Evolutionary conservation across 192 early-diverging fungal genomes (phyloP).

Genomic region (Spinellus fusiger): DNA sequence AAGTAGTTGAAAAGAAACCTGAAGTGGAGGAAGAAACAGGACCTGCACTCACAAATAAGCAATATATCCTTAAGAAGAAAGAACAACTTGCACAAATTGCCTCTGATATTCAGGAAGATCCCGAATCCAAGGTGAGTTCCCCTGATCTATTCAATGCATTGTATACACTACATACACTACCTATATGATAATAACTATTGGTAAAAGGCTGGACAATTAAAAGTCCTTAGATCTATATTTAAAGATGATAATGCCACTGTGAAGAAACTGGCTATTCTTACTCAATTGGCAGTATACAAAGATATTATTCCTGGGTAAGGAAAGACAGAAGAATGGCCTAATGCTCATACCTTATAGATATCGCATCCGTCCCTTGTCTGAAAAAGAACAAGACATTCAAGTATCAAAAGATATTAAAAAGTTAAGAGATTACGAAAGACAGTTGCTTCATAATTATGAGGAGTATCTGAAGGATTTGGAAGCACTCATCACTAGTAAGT

Average conservation of each 20-base stretch:
- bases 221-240: constrained; percentile 59
- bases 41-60: constrained; percentile 47
- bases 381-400: constrained; percentile 65
- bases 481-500: constrained; percentile 23
- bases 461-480: constrained; percentile 76
- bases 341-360: constrained; percentile 42
- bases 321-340: background rate
- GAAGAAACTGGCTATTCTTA: constrained; percentile 72
- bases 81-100: constrained; percentile 81
- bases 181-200: constrained; percentile 9
- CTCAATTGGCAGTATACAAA: constrained; percentile 88
- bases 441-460: constrained; percentile 79
- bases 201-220: constrained; percentile 56
- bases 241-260: constrained; percentile 58
- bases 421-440: constrained; percentile 81
- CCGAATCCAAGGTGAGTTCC: constrained; percentile 55
- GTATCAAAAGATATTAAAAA: constrained; percentile 90
- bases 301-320: constrained; percentile 83
- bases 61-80: constrained; percentile 56
- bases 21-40: constrained; percentile 25
- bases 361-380: constrained; percentile 83
- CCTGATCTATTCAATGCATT: background rate
- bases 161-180: background rate
- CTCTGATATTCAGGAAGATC: constrained; percentile 71
- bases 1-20: constrained; percentile 19